A percentile compares a stretch with the other conserved stretches of the same genome.
These are phyloP conservation scores for Solanum clarkiae DNA, from an alignment of 257 asterid genomes.

Conservation along the genomic window DNA sequence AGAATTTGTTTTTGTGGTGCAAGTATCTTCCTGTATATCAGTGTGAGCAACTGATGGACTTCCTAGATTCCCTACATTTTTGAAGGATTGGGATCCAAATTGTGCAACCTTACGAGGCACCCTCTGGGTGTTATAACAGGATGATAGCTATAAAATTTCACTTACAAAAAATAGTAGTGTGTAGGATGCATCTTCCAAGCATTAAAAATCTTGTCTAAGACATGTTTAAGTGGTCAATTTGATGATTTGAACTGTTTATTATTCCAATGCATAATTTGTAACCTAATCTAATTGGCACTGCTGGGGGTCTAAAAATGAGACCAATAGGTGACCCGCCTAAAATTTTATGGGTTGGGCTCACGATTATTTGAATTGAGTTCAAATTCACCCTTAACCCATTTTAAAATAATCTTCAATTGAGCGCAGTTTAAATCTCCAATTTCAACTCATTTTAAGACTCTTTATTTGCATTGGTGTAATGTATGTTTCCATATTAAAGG, in stretches of 20 bases:
- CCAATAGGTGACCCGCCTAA: too few relatives aligned
- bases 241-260: background rate
- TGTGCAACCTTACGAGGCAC: background rate
- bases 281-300: too few relatives aligned
- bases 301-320: too few relatives aligned
- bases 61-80: background rate
- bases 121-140: background rate
- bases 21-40: background rate
- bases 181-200: background rate
- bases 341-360: too few relatives aligned
- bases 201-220: background rate
- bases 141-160: background rate
- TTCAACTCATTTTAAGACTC: too few relatives aligned
- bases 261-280: too few relatives aligned
- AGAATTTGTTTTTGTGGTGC: background rate
- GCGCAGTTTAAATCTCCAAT: too few relatives aligned
- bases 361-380: too few relatives aligned
- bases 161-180: background rate
- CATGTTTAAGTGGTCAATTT: background rate
- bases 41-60: background rate
- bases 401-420: too few relatives aligned
- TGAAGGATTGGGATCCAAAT: background rate
- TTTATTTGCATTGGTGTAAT: too few relatives aligned
- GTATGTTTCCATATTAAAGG: too few relatives aligned
- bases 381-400: too few relatives aligned